phyloP scores from a whole-genome alignment of 78 protist genomes.

The Emiliania huxleyi region DNA sequence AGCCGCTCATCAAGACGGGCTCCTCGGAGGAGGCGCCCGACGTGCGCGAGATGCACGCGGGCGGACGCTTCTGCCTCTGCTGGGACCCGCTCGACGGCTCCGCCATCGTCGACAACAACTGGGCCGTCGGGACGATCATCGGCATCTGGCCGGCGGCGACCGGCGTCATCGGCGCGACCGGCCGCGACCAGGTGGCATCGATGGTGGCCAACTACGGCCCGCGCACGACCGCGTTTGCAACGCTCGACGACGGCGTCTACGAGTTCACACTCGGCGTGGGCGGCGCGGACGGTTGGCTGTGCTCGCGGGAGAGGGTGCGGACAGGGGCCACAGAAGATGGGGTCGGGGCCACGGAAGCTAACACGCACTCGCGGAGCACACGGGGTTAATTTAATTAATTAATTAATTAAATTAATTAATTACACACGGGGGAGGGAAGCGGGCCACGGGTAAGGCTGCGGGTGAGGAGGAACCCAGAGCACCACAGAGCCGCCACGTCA shows the following conservation, averaged over 20 bases:
- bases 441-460: too few relatives aligned
- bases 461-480: too few relatives aligned
- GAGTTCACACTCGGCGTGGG: slow-evolving; percentile 34
- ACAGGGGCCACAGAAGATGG: too few relatives aligned
- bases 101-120: slow-evolving; percentile 42
- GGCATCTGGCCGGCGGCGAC: slow-evolving; percentile 34
- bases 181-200: slow-evolving; percentile 28
- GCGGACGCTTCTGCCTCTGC: too few relatives aligned
- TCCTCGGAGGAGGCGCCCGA: slow-evolving; percentile 33
- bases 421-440: too few relatives aligned
- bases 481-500: too few relatives aligned
- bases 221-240: slow-evolving; percentile 29
- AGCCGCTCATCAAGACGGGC: not conserved
- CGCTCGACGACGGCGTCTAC: slow-evolving; percentile 29
- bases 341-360: too few relatives aligned
- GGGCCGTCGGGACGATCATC: slow-evolving; percentile 39
- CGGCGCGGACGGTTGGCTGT: not conserved
- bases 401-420: too few relatives aligned
- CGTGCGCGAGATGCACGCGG: not conserved
- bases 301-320: slow-evolving; percentile 2
- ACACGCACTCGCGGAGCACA: too few relatives aligned
- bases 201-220: slow-evolving; percentile 34
- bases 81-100: slow-evolving; percentile 47
- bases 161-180: slow-evolving; percentile 39
- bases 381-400: too few relatives aligned